A percentile compares a stretch with the other conserved stretches of the same genome.
Conservation (phyloP, 2,329 filamentous ascomycete genomes). For the Stemphylium lycopersici region DNA sequence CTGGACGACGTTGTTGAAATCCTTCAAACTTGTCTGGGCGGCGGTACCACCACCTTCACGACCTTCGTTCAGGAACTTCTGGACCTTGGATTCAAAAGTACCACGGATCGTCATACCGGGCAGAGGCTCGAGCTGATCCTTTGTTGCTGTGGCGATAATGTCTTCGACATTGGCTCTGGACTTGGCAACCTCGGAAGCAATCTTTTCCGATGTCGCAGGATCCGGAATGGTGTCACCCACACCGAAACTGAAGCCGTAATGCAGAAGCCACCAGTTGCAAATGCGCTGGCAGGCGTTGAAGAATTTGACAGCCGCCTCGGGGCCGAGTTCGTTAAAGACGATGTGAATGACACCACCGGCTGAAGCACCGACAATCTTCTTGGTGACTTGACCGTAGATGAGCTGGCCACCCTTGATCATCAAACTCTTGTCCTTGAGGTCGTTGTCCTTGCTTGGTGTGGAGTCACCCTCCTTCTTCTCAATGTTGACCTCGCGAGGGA, state of each 20-base stretch:
- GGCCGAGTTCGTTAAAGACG: slow-evolving; percentile 92
- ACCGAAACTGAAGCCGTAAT: slow-evolving; percentile 96
- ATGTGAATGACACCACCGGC: slow-evolving; percentile 92
- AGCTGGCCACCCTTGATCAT: slow-evolving; percentile 86
- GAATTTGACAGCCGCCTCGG: slow-evolving; percentile 86
- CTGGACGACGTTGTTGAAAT: slow-evolving; percentile 93
- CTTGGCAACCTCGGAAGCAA: slow-evolving; percentile 79
- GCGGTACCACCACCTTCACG: slow-evolving; percentile 95
- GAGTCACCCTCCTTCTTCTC: slow-evolving; percentile 64
- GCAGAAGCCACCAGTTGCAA: slow-evolving; percentile 95
- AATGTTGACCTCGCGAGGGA: slow-evolving; percentile 84
- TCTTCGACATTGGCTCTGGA: slow-evolving; percentile 82
- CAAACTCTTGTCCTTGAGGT: slow-evolving; percentile 77
- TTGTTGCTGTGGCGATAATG: slow-evolving; percentile 78
- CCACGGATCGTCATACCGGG: slow-evolving; percentile 99
- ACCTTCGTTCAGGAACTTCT: slow-evolving; percentile 89
- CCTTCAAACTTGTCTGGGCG: slow-evolving; percentile 90
- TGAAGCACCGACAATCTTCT: slow-evolving; percentile 92
- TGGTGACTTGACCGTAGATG: slow-evolving; percentile 87
- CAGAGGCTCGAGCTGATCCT: slow-evolving; percentile 86
- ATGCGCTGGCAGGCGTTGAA: slow-evolving; percentile 95
- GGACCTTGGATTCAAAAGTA: slow-evolving; percentile 97
- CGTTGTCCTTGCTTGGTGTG: slow-evolving; percentile 57
- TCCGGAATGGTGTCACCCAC: slow-evolving; percentile 98
- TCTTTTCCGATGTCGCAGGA: slow-evolving; percentile 78